These are phyloP conservation scores for Thielaviopsis ethacetica DNA, from an alignment of 2,329 filamentous ascomycete species.

Conservation along the genomic window DNA sequence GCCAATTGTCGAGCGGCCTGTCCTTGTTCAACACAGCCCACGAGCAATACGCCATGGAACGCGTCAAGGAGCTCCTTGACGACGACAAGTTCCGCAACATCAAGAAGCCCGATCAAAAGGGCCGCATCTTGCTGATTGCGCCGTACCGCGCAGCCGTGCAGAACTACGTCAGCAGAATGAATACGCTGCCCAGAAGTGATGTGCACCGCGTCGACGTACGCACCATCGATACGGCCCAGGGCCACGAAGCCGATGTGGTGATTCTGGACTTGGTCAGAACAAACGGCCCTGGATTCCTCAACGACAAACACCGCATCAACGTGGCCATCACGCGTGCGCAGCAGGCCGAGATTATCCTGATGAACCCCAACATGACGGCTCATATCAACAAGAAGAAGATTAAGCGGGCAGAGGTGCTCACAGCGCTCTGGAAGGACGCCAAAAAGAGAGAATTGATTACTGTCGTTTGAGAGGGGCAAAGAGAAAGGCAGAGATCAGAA, in stretches of 20 bases:
- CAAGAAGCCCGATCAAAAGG: slow-evolving; percentile 15
- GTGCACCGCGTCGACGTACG: slow-evolving; percentile 22
- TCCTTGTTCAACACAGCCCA: slow-evolving; percentile 27
- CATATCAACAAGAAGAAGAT: neutral
- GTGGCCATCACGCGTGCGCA: slow-evolving; percentile 29
- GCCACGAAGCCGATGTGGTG: slow-evolving; percentile 31
- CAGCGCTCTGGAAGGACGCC: slow-evolving; percentile 3
- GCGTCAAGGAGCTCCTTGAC: slow-evolving; percentile 18
- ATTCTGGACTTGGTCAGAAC: slow-evolving; percentile 31
- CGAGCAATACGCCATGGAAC: slow-evolving; percentile 21
- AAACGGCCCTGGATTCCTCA: slow-evolving; percentile 23
- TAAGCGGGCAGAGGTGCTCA: neutral
- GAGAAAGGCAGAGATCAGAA: neutral
- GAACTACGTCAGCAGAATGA: slow-evolving; percentile 20
- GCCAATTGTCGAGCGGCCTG: slow-evolving; percentile 16
- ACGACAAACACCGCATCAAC: slow-evolving; percentile 28
- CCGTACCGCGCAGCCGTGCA: slow-evolving; percentile 25
- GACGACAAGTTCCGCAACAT: slow-evolving; percentile 20
- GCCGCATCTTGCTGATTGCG: slow-evolving; percentile 27
- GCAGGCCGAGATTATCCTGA: slow-evolving; percentile 29
- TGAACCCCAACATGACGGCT: slow-evolving; percentile 24
- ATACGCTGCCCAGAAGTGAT: slow-evolving; percentile 16
- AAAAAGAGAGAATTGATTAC: neutral
- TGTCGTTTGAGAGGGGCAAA: neutral
- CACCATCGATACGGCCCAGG: slow-evolving; percentile 30